A percentile compares a stretch with the other conserved stretches of the same genome.
Conservation (phyloP, 2,329 filamentous ascomycete species). For the Xylariaceae sp. region DNA sequence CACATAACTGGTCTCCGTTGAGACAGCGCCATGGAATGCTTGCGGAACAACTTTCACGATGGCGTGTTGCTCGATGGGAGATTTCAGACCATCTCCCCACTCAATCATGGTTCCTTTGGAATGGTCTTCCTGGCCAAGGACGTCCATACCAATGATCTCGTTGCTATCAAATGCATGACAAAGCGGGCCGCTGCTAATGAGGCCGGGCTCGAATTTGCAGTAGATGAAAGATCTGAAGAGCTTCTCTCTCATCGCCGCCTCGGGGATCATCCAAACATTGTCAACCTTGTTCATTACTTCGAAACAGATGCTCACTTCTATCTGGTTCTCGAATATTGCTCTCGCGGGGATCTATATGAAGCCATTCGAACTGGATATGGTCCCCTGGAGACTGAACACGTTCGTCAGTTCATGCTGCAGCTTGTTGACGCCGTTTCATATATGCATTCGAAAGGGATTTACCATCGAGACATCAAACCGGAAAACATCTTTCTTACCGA, state of each 20-base stretch:
- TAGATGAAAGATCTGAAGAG: conserved; percentile 82
- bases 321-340: conserved; percentile 91
- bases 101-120: conserved; percentile 98
- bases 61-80: conserved; percentile 82
- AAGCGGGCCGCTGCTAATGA: conserved; percentile 66
- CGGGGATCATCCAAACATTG: conserved; percentile 80
- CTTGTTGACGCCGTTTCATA: conserved; percentile 84
- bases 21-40: conserved; percentile 67
- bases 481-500: conserved; percentile 97
- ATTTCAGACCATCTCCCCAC: conserved; percentile 84
- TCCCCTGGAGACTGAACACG: conserved; percentile 90
- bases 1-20: conserved; percentile 35
- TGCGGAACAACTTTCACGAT: conserved; percentile 74
- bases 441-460: conserved; percentile 86
- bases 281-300: conserved; percentile 87
- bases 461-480: conserved; percentile 97
- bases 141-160: conserved; percentile 67
- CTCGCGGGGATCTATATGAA: conserved; percentile 94
- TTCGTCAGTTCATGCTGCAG: conserved; percentile 95
- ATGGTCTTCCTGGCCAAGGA: conserved; percentile 96
- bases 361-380: conserved; percentile 86
- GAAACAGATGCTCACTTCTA: conserved; percentile 89
- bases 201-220: conserved; percentile 59
- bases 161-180: conserved; percentile 94
- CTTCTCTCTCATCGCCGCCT: conserved; percentile 75